These are phyloP conservation scores for Clausena lansium DNA, from an alignment of 345 rosid genomes.

Conservation along the genomic window DNA sequence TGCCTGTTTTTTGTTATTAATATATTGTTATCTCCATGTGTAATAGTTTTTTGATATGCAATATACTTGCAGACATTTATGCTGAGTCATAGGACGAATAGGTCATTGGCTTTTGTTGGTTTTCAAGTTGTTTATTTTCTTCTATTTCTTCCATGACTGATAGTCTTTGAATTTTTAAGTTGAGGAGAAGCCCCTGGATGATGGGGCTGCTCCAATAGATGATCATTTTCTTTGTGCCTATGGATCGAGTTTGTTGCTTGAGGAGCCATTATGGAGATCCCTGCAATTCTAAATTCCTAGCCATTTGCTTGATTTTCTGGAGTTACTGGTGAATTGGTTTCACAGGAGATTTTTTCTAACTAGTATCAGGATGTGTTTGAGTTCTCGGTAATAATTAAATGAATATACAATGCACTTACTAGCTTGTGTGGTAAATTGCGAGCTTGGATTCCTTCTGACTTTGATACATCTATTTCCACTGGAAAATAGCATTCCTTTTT, in stretches of 20 bases:
- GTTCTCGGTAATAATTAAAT: neutral
- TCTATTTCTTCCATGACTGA: neutral
- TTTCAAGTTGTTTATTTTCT: slow-evolving; percentile 3
- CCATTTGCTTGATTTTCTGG: neutral
- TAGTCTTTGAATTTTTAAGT: slow-evolving; percentile 7
- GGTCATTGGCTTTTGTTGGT: neutral
- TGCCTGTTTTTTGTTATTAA: neutral
- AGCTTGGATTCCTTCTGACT: neutral
- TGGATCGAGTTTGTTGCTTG: neutral
- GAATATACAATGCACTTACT: neutral
- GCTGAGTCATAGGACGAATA: neutral
- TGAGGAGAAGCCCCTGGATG: slow-evolving; percentile 11
- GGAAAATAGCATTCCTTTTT: neutral
- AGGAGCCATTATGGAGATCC: slow-evolving; percentile 3
- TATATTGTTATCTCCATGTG: neutral
- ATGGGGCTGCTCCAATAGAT: neutral
- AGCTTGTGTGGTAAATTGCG: slow-evolving; percentile 3
- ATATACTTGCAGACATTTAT: neutral
- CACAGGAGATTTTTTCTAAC: neutral
- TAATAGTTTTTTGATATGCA: neutral
- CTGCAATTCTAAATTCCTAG: slow-evolving; percentile 4
- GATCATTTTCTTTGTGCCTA: slow-evolving; percentile 5
- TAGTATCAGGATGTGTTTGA: neutral
- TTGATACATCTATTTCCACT: neutral
- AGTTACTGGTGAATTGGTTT: neutral